A percentile compares a stretch with the other conserved stretches of the same genome.
Evolutionary conservation across 75 land plant genomes (phyloP).

Genomic region (Sequoiadendron giganteum): DNA sequence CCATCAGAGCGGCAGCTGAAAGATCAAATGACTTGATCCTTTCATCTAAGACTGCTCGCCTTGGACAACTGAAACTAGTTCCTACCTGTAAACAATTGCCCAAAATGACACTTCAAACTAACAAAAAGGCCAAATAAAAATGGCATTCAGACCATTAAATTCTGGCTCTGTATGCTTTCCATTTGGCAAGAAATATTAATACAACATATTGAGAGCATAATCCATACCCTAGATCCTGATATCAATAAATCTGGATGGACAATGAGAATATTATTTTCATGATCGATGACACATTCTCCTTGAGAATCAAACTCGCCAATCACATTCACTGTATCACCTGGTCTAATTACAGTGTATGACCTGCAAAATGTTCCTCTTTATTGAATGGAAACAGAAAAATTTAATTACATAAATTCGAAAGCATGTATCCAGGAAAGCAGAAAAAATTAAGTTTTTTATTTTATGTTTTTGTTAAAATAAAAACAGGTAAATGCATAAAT

Average conservation of each 20-base stretch:
- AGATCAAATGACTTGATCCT: conserved; percentile 56
- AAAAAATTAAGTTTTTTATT: neutral
- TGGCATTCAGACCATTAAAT: neutral
- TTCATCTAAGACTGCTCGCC: conserved; percentile 85
- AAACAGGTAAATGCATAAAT: neutral
- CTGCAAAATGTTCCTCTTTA: conserved; percentile 27
- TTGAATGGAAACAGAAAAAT: neutral
- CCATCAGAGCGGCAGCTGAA: conserved; percentile 69
- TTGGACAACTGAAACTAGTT: conserved; percentile 71
- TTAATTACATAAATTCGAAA: neutral
- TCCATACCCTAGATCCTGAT: conserved; percentile 84
- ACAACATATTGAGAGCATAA: neutral
- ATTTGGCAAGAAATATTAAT: neutral
- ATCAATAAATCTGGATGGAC: conserved; percentile 74
- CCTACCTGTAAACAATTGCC: conserved; percentile 54
- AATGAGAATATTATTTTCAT: conserved; percentile 55
- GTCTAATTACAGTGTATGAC: conserved; percentile 57
- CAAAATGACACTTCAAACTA: neutral
- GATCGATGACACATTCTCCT: conserved; percentile 67
- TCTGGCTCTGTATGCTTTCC: neutral
- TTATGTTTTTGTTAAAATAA: neutral
- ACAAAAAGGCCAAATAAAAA: neutral
- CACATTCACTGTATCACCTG: conserved; percentile 86
- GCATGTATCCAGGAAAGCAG: neutral
- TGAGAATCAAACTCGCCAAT: conserved; percentile 78